These are phyloP conservation scores for Pseudogymnoascus sp. DNA, from an alignment of 2,329 filamentous ascomycete species.

Conservation along the genomic window DNA sequence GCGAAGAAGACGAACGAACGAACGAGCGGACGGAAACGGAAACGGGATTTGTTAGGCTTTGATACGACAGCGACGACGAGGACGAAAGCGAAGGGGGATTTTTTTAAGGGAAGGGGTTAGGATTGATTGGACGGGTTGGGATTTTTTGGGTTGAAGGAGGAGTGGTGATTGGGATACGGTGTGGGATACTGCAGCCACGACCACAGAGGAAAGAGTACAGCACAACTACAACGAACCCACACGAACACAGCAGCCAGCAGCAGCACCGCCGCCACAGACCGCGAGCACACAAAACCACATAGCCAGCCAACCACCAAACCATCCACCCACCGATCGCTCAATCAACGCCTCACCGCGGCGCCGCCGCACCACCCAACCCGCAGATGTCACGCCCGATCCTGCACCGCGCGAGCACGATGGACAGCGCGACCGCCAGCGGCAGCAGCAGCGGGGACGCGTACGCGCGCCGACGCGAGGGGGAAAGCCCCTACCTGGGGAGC, in stretches of 20 bases:
- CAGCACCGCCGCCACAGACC: not conserved
- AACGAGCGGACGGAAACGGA: not conserved
- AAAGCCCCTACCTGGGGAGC: not conserved
- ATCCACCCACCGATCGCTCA: not conserved
- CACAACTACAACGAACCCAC: not conserved
- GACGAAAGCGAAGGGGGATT: not conserved
- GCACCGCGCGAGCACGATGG: not conserved
- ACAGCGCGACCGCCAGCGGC: not conserved
- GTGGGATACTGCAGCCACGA: not conserved
- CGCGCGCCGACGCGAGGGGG: not conserved
- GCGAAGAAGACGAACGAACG: not conserved
- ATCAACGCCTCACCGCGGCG: not conserved
- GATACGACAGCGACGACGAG: not conserved
- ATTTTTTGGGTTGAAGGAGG: not conserved
- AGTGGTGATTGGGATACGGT: not conserved
- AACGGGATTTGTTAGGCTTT: not conserved
- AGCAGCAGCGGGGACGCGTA: not conserved
- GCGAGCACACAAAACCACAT: not conserved
- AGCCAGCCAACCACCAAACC: not conserved
- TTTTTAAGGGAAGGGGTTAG: not conserved
- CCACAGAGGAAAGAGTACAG: not conserved
- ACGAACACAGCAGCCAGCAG: not conserved
- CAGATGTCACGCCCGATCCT: conserved; percentile 22
- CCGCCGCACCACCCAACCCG: conserved; percentile 21
- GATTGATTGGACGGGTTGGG: not conserved